A percentile compares a stretch with the other conserved stretches of the same genome.
Conservation (phyloP, 371 early-diverging fungal genomes). For the Fennellomyces sp. region DNA sequence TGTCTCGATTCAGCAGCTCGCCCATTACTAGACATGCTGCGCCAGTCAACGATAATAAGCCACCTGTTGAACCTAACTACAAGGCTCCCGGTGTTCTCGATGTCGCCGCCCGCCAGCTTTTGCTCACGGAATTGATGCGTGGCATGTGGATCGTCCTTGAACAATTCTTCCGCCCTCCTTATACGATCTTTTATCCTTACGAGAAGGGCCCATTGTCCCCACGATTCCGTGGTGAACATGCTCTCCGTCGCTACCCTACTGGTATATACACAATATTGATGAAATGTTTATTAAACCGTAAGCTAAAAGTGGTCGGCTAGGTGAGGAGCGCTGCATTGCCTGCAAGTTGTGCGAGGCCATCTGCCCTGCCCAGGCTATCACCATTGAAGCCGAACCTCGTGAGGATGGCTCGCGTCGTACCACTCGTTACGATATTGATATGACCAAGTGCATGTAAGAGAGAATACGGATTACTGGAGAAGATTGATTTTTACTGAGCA, state of each 20-base stretch:
- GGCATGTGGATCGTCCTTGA: conserved; percentile 93
- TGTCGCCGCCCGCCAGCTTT: conserved; percentile 79
- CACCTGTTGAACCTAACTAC: conserved; percentile 5
- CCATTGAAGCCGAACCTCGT: conserved; percentile 98
- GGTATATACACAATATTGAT: conserved; percentile 60
- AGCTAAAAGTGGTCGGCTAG: too few relatives aligned
- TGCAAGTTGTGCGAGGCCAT: conserved; percentile 98
- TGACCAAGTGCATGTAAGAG: conserved; percentile 92
- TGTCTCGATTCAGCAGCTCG: conserved; percentile 44
- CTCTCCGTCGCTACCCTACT: conserved; percentile 94
- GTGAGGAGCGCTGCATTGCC: conserved; percentile 98
- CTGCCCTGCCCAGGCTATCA: conserved; percentile 98
- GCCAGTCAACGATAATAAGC: conserved; percentile 34
- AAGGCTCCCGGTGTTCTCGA: conserved; percentile 64
- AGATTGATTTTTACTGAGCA: background rate
- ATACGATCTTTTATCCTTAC: conserved; percentile 95
- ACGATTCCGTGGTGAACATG: conserved; percentile 98
- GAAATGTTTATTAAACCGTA: too few relatives aligned
- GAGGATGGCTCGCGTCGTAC: conserved; percentile 96
- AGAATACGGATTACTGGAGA: too few relatives aligned
- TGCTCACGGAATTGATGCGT: conserved; percentile 90
- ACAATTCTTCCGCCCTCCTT: conserved; percentile 94
- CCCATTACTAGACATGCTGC: conserved; percentile 36
- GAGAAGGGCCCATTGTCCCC: conserved; percentile 95
- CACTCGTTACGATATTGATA: conserved; percentile 98